These are phyloP conservation scores for barrel medic (Medicago truncatula) DNA, from an alignment of 306 rosid genomes.

Conservation along the genomic window MtrunA17r5.0-ANR NC_053049.1:11239501-11240000, in stretches of 20 bases:
- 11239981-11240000: not conserved
- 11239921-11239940: not conserved
- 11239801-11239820: conserved; percentile 79
- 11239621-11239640: conserved; percentile 16
- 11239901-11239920: not conserved
- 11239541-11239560: not conserved
- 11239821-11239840: not conserved
- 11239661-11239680: conserved; percentile 87
- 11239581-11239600: not conserved
- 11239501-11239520: conserved; percentile 77
- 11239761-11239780: conserved; percentile 77
- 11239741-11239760: conserved; percentile 78
- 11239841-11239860: too few species aligned
- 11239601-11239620: not conserved
- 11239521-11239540: conserved; percentile 44
- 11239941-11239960: too few species aligned
- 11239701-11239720: conserved; percentile 87
- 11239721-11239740: conserved; percentile 78
- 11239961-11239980: not conserved
- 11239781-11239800: conserved; percentile 93
- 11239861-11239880: not conserved
- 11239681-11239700: conserved; percentile 99
- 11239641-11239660: conserved; percentile 21
- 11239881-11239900: not conserved
- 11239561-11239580: not conserved